Base-by-base conservation (phyloP, 805 yeast genomes). In the Lachancea nothofagi region DNA sequence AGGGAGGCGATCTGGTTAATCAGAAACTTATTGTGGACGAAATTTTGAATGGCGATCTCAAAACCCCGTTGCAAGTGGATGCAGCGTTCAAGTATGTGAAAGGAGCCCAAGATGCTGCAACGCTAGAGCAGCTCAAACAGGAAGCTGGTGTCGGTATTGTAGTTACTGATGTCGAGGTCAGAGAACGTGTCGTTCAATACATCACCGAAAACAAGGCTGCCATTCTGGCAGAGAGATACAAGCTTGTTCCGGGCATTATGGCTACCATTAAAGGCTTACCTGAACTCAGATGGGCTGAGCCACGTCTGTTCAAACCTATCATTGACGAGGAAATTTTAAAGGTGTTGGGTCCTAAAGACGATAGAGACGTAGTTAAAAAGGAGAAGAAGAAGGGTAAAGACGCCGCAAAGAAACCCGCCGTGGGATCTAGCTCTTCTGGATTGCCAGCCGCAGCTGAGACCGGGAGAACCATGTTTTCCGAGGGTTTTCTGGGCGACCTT, bases 401-500 rank as follows among this genome's bases (percentile, higher is more conserved):
- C 17, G 13, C 61, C 61, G 33, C 55, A 57, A 10, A 55, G 55
- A 17, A 56, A 51, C 27, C 38, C 43, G 25, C 30, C 42, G 15
- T 17, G 41, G 14, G 36, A 31, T 6, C 27, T 46, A 25, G 27
- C 17, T 4, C 34, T 4, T 5, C 34, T 15, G 33, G 23, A 9
- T n/a, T 23, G n/a, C 13, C 45, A 38, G 22, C 48, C 40, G 20
- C 48, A 50, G 14, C 12, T 14, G 18, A 31, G 4, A 12, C 26
- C 15, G 59, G 61, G 25, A 65, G 94, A 66, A 77, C 88, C 35
- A 93, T 93, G 96, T 93, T 89, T 59, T 69, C 78, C 13, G 97
- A 93, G 63, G 99, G 99, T 7, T 93, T 93, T 69, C 70, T 93
- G 44, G 97, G 97, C 33, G 95, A 85, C 45, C 71, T 93, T 53